phyloP scores from a whole-genome alignment of 176 grass and related monocot species.

The Otatea glauca region DNA sequence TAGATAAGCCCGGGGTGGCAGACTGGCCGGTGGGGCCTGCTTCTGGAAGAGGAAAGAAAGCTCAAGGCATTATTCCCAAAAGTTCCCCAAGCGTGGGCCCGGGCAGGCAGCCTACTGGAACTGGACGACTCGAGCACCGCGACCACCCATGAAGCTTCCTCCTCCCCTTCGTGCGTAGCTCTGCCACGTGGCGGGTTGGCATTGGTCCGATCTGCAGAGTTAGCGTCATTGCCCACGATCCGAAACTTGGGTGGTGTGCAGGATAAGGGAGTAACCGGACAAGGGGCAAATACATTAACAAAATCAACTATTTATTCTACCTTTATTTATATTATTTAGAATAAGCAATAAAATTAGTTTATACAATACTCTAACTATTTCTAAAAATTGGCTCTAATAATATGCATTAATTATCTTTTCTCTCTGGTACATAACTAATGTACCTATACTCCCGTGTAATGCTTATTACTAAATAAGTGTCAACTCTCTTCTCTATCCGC shows the following conservation, averaged over 20 bases:
- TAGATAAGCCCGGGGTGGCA: not conserved
- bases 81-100: not conserved
- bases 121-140: not conserved
- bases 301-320: no score
- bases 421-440: no score
- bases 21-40: not conserved
- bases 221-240: not conserved
- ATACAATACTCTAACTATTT: no score
- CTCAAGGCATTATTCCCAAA: not conserved
- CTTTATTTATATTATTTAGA: no score
- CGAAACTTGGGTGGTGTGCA: not conserved
- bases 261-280: not conserved
- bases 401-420: no score
- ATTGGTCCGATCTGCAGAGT: accelerated
- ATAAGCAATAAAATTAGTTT: no score
- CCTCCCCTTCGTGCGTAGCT: not conserved
- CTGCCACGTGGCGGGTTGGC: not conserved
- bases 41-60: not conserved
- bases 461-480: no score
- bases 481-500: no score
- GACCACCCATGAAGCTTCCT: conserved; percentile 17
- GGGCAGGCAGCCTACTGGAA: no score
- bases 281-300: no score
- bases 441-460: no score
- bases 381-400: no score